A percentile compares a stretch with the other conserved stretches of the same genome.
phyloP scores from a whole-genome alignment of 1,284 basidiomycete genomes.

The Tylopilus orsonianus region DNA sequence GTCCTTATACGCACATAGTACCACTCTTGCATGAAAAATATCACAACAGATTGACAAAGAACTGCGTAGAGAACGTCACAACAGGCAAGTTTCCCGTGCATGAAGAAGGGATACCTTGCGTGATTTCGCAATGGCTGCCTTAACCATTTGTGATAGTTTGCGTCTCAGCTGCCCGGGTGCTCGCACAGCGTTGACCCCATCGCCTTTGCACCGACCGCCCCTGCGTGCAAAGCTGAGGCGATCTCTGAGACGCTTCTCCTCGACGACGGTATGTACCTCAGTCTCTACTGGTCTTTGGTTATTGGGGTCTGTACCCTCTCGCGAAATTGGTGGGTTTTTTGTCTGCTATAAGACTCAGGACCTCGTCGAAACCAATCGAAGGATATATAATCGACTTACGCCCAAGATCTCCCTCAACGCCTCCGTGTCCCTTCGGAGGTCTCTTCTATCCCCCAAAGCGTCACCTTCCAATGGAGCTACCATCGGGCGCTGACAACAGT shows the following conservation, averaged over 20 bases:
- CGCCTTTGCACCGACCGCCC: constrained; percentile 2
- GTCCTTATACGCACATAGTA: neutral
- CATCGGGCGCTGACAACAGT: constrained; percentile 14
- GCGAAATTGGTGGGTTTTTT: constrained; percentile 1
- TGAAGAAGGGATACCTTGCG: constrained; percentile 23
- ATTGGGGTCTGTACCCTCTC: constrained; percentile 8
- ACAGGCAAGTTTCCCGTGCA: constrained; percentile 19
- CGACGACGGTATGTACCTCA: constrained; percentile 5
- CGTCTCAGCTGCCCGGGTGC: constrained; percentile 11
- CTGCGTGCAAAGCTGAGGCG: constrained; percentile 8
- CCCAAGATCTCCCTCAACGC: constrained; percentile 19
- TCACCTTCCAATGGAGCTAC: constrained; percentile 3
- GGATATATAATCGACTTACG: constrained; percentile 13
- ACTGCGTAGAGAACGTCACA: constrained; percentile 22
- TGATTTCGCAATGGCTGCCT: constrained; percentile 22
- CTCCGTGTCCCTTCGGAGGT: constrained; percentile 3
- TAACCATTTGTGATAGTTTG: constrained; percentile 23
- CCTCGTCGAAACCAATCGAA: neutral
- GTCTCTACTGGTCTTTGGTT: constrained; percentile 4
- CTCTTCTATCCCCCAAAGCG: constrained; percentile 3
- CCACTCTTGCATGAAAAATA: constrained; percentile 7
- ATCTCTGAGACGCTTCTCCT: constrained; percentile 9
- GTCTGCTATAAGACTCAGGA: constrained; percentile 19
- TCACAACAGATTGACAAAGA: constrained; percentile 27
- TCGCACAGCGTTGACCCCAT: constrained; percentile 7